phyloP scores from a whole-genome alignment of 345 rosid species.

The Bruguiera parviflora region DNA sequence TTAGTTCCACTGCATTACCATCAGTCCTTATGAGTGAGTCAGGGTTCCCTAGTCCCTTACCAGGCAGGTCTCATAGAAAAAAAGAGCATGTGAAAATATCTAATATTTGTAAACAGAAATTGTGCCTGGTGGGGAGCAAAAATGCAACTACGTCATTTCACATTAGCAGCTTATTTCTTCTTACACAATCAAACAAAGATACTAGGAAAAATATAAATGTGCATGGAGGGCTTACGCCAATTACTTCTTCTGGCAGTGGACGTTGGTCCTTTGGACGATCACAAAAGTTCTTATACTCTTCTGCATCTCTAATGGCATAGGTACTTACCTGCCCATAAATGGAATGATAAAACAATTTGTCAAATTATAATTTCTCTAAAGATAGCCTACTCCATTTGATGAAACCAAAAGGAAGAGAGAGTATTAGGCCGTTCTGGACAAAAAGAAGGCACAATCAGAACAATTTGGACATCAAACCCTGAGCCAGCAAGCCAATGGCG shows the following conservation, averaged over 20 bases:
- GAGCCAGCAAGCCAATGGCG: no score
- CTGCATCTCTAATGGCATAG: conserved; percentile 77
- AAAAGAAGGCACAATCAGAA: background rate
- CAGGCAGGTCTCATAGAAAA: no score
- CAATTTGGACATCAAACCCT: background rate
- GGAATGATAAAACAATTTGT: conserved; percentile 8
- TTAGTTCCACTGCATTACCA: no score
- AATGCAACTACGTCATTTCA: no score
- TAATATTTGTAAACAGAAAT: no score
- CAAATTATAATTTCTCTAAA: background rate
- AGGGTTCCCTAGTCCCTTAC: no score
- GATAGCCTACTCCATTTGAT: background rate
- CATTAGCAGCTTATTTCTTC: no score
- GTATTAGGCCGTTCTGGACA: background rate
- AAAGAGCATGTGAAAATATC: no score
- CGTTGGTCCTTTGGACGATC: conserved; percentile 85
- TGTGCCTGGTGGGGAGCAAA: no score
- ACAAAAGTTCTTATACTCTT: conserved; percentile 84
- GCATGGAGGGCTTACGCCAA: conserved; percentile 53
- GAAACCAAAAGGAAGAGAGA: background rate
- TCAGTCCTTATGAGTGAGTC: no score
- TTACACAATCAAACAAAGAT: no score
- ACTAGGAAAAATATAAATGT: no score
- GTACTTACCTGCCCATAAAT: conserved; percentile 53
- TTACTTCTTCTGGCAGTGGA: conserved; percentile 81